Evolutionary conservation across 306 rosid genomes (phyloP).

Genomic region (Cicer judaicum): DNA sequence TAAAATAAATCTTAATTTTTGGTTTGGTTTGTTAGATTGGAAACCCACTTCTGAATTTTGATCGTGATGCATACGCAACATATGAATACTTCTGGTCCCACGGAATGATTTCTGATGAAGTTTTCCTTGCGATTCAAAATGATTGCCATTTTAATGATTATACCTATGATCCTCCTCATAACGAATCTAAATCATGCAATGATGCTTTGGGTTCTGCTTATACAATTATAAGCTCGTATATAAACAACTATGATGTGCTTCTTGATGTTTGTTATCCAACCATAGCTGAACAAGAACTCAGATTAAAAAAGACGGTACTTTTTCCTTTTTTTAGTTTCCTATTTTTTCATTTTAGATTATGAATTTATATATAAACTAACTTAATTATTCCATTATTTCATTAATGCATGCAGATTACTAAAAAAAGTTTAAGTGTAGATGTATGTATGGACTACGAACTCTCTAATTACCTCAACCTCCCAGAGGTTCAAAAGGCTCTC

Average conservation of each 20-base stretch:
- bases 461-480: slow-evolving; percentile 68
- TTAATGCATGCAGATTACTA: slow-evolving; percentile 76
- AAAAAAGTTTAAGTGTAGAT: slow-evolving; percentile 77
- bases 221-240: slow-evolving; percentile 59
- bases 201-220: slow-evolving; percentile 58
- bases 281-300: slow-evolving; percentile 80
- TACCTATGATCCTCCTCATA: slow-evolving; percentile 53
- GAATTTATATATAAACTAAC: neutral
- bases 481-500: slow-evolving; percentile 91
- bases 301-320: slow-evolving; percentile 68
- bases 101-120: slow-evolving; percentile 93
- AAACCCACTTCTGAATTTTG: slow-evolving; percentile 80
- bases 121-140: slow-evolving; percentile 65
- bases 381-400: neutral
- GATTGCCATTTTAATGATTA: slow-evolving; percentile 79
- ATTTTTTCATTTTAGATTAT: neutral
- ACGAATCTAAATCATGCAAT: slow-evolving; percentile 60
- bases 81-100: slow-evolving; percentile 94
- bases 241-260: slow-evolving; percentile 77
- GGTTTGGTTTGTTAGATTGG: slow-evolving; percentile 65
- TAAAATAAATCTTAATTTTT: neutral
- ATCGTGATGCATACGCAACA: slow-evolving; percentile 68
- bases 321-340: neutral
- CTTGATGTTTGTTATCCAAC: slow-evolving; percentile 92
- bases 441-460: slow-evolving; percentile 78